Conservation (phyloP, 345 rosid genomes). For the Populus deltoides region DNA sequence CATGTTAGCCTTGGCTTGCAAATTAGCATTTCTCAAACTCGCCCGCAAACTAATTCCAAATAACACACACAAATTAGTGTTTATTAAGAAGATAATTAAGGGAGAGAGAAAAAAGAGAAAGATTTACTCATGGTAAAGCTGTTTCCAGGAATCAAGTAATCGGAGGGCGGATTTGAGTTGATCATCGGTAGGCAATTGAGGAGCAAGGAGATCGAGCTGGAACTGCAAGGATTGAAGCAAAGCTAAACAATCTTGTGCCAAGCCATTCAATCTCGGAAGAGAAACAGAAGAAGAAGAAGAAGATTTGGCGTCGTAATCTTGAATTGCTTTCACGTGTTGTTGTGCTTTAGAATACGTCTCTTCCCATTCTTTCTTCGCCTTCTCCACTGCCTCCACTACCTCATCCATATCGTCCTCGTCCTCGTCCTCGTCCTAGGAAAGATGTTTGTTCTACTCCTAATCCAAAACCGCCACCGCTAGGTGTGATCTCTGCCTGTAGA, state of each 20-base stretch:
- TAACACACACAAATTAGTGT: background rate
- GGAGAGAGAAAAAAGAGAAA: background rate
- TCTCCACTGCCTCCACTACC: constrained; percentile 78
- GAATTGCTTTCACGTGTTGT: constrained; percentile 53
- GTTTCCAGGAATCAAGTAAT: constrained; percentile 71
- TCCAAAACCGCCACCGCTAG: too few species aligned
- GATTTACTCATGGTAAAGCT: constrained; percentile 45
- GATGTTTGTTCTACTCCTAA: background rate
- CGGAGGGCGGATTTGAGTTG: constrained; percentile 54
- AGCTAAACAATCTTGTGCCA: constrained; percentile 45
- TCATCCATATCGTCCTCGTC: constrained; percentile 49
- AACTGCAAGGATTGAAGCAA: constrained; percentile 70
- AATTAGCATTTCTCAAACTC: constrained; percentile 76
- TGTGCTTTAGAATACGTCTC: constrained; percentile 54
- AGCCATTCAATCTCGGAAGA: constrained; percentile 71
- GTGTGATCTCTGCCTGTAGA: background rate
- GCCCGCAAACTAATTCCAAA: constrained; percentile 51
- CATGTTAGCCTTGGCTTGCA: constrained; percentile 86
- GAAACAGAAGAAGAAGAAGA: constrained; percentile 27
- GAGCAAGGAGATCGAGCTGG: constrained; percentile 79
- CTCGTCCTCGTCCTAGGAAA: background rate
- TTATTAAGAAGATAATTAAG: background rate
- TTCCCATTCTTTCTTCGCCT: constrained; percentile 83
- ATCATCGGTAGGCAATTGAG: constrained; percentile 67
- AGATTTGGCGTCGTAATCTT: constrained; percentile 42